Percentiles rank a stretch among this genome's conserved stretches.
Evolutionary conservation across 2,329 filamentous ascomycete species (phyloP).

Genomic region (Cladorrhinum sp.): DNA sequence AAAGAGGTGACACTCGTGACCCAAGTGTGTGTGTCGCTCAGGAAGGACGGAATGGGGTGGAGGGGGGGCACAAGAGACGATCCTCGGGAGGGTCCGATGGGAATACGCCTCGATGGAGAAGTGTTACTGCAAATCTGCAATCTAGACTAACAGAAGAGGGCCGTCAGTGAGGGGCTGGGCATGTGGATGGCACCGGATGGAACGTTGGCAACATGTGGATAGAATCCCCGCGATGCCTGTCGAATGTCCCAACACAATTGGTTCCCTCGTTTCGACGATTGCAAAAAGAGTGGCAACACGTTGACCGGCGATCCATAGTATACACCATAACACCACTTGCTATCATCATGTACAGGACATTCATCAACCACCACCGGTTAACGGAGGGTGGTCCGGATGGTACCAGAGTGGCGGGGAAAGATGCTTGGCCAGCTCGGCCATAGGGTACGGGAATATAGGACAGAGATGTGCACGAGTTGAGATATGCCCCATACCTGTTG

Average conservation of each 20-base stretch:
- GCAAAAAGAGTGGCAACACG: neutral
- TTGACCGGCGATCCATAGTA: neutral
- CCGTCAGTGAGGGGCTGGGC: neutral
- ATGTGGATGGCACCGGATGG: slow-evolving; percentile 4
- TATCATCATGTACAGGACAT: neutral
- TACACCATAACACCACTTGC: neutral
- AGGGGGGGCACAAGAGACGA: neutral
- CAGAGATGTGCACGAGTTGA: neutral
- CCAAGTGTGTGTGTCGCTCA: slow-evolving; percentile 1
- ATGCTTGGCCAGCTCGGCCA: too few species aligned
- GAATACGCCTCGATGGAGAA: neutral
- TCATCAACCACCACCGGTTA: neutral
- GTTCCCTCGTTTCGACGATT: neutral
- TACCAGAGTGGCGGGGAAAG: neutral
- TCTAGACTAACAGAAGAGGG: neutral
- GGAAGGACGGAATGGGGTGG: neutral
- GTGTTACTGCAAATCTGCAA: neutral
- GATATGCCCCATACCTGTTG: neutral
- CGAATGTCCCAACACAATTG: slow-evolving; percentile 5
- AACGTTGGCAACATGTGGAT: slow-evolving; percentile 1
- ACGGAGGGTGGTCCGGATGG: neutral
- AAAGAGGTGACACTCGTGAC: slow-evolving; percentile 23
- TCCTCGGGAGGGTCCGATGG: slow-evolving; percentile 9
- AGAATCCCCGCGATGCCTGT: slow-evolving; percentile 20
- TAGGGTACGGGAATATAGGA: neutral